phyloP scores from a whole-genome alignment of 495 filamentous ascomycete genomes.

The Aspergillus leporis region DNA sequence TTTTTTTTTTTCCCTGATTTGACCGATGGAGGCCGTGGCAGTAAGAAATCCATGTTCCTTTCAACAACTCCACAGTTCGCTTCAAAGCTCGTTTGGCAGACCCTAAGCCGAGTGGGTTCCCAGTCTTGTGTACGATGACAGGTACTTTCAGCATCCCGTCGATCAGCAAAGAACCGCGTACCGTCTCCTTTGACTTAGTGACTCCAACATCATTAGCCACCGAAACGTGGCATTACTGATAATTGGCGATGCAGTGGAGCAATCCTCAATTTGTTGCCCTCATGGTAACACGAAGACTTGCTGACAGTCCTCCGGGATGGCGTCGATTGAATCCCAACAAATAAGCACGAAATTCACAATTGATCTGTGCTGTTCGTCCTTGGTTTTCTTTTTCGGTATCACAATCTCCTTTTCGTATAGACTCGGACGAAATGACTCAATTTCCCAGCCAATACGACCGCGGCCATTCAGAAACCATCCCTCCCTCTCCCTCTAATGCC shows the following conservation, averaged over 20 bases:
- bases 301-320: constrained; percentile 19
- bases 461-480: not conserved
- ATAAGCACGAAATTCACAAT: not conserved
- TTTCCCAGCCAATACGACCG: not conserved
- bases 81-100: constrained; percentile 4
- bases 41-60: constrained; percentile 5
- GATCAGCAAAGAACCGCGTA: constrained; percentile 3
- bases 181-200: constrained; percentile 1
- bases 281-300: constrained; percentile 19
- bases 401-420: not conserved
- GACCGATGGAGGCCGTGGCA: constrained; percentile 5
- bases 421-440: not conserved
- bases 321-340: constrained; percentile 7
- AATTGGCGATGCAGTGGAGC: constrained; percentile 12
- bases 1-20: not conserved
- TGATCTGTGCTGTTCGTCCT: not conserved
- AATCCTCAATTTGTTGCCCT: constrained; percentile 9
- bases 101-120: constrained; percentile 6
- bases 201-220: constrained; percentile 10
- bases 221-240: constrained; percentile 24
- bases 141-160: constrained; percentile 3
- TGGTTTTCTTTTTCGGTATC: constrained; percentile 2
- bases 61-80: constrained; percentile 4
- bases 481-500: not conserved
- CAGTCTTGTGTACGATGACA: constrained; percentile 8